Percentiles rank a stretch among this genome's conserved stretches.
phyloP scores from a whole-genome alignment of 1,284 basidiomycete species.

The Moesziomyces parantarcticus region DNA sequence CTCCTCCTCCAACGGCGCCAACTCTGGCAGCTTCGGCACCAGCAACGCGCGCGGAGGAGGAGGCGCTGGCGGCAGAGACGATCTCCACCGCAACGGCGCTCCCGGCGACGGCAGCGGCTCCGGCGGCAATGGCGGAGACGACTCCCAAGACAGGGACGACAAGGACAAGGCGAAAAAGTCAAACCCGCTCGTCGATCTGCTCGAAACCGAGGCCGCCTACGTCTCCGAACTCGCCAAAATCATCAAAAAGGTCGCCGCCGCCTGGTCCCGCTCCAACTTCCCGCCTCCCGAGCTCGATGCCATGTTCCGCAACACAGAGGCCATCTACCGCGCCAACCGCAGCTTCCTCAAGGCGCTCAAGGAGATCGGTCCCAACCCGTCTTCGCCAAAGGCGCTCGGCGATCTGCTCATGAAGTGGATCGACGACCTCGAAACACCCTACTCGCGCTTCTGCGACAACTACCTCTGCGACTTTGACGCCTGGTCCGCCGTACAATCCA shows the following conservation, averaged over 20 bases:
- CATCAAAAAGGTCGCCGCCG: constrained; percentile 95
- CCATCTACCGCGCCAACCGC: constrained; percentile 90
- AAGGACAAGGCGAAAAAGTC: constrained; percentile 47
- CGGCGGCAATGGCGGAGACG: constrained; percentile 34
- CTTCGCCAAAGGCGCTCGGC: constrained; percentile 92
- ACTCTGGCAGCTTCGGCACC: constrained; percentile 2
- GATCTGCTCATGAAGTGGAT: constrained; percentile 98
- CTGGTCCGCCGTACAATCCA: constrained; percentile 82
- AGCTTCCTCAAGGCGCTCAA: constrained; percentile 79
- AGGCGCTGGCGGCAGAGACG: constrained; percentile 10
- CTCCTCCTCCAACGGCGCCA: constrained; percentile 16
- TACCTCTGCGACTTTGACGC: constrained; percentile 83
- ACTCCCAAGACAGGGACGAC: constrained; percentile 20
- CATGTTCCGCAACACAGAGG: constrained; percentile 94
- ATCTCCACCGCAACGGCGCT: constrained; percentile 21
- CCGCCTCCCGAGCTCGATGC: constrained; percentile 89
- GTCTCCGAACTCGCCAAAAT: constrained; percentile 90
- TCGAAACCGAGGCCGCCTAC: constrained; percentile 91
- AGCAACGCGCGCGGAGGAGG: constrained; percentile 7
- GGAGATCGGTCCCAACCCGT: constrained; percentile 91
- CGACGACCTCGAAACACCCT: constrained; percentile 77
- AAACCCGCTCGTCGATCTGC: constrained; percentile 89
- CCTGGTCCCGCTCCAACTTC: constrained; percentile 94
- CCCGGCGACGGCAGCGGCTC: constrained; percentile 21
- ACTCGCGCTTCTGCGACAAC: constrained; percentile 81